A percentile compares a stretch with the other conserved stretches of the same genome.
Conservation (phyloP, 2,329 filamentous ascomycete genomes). For the Piedraia hortae region DNA sequence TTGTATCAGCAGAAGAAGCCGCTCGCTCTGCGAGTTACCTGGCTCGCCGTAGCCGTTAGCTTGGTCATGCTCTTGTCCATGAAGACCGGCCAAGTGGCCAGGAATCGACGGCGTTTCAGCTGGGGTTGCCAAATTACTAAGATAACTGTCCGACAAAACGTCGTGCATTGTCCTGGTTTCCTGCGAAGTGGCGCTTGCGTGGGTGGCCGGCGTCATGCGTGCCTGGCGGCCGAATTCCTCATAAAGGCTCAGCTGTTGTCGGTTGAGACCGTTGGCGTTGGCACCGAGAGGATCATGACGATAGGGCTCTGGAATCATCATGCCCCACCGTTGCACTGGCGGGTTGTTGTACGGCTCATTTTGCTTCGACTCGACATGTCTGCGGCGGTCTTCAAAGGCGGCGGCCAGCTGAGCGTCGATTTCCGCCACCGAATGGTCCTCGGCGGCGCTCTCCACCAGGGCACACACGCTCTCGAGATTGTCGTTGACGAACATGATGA, state of each 20-base stretch:
- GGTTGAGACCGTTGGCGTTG: constrained; percentile 29
- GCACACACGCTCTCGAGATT: constrained; percentile 82
- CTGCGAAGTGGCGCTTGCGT: constrained; percentile 26
- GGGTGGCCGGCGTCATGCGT: constrained; percentile 24
- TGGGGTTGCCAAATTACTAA: constrained; percentile 34
- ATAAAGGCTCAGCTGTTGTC: constrained; percentile 84
- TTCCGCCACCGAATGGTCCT: constrained; percentile 74
- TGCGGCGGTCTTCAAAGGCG: constrained; percentile 50
- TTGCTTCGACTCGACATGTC: constrained; percentile 45
- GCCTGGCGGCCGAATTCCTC: constrained; percentile 83
- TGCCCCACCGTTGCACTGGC: constrained; percentile 62
- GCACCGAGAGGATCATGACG: constrained; percentile 50
- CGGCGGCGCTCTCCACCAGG: constrained; percentile 85
- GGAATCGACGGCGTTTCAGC: constrained; percentile 34
- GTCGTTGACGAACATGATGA: constrained; percentile 96
- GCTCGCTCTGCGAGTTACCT: constrained; percentile 24
- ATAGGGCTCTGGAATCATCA: constrained; percentile 81
- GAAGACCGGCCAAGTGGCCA: constrained; percentile 26
- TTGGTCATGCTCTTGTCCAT: constrained; percentile 17
- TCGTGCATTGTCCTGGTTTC: constrained; percentile 33
- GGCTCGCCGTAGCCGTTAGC: constrained; percentile 33
- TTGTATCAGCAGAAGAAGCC: constrained; percentile 25
- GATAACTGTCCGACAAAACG: constrained; percentile 33
- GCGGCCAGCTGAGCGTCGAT: constrained; percentile 80
- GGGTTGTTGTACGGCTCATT: constrained; percentile 60